phyloP scores from a whole-genome alignment of 257 asterid genomes.

The Leptodermis oblonga region DNA sequence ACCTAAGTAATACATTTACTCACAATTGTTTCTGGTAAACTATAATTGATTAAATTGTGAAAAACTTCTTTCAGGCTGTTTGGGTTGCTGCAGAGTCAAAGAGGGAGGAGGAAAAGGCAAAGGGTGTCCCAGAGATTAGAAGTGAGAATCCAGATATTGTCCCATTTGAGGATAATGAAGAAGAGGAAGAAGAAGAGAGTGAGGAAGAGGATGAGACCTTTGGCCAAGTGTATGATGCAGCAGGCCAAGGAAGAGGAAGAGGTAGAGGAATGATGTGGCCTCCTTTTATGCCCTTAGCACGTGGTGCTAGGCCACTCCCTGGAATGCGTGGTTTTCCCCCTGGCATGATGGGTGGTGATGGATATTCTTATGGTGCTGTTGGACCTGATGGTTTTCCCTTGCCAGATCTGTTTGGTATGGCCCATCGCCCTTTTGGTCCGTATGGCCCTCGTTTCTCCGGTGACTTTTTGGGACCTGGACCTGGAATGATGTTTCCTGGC shows the following conservation, averaged over 20 bases:
- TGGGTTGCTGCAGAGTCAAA: slow-evolving; percentile 71
- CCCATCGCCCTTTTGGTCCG: slow-evolving; percentile 70
- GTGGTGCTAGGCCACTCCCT: slow-evolving; percentile 61
- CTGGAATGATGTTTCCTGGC: slow-evolving; percentile 75
- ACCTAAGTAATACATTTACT: neutral
- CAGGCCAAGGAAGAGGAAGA: slow-evolving; percentile 70
- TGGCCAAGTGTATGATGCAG: slow-evolving; percentile 40
- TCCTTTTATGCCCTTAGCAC: slow-evolving; percentile 69
- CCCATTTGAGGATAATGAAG: slow-evolving; percentile 85
- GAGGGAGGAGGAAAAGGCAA: slow-evolving; percentile 84
- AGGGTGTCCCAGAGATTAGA: slow-evolving; percentile 62
- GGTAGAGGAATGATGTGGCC: slow-evolving; percentile 94
- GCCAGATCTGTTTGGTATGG: slow-evolving; percentile 77
- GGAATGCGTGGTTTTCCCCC: slow-evolving; percentile 76
- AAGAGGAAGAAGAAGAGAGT: slow-evolving; percentile 87
- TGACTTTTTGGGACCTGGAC: slow-evolving; percentile 58
- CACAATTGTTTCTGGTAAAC: neutral
- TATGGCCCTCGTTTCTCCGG: slow-evolving; percentile 80
- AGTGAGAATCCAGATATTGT: slow-evolving; percentile 74
- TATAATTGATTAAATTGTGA: slow-evolving; percentile 15
- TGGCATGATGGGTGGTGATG: slow-evolving; percentile 70
- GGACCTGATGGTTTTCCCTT: slow-evolving; percentile 73
- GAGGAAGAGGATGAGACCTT: slow-evolving; percentile 75
- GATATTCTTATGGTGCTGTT: slow-evolving; percentile 58
- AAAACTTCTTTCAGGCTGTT: slow-evolving; percentile 42